phyloP scores from a whole-genome alignment of 345 rosid genomes.

The Clarkia xantiana region DNA sequence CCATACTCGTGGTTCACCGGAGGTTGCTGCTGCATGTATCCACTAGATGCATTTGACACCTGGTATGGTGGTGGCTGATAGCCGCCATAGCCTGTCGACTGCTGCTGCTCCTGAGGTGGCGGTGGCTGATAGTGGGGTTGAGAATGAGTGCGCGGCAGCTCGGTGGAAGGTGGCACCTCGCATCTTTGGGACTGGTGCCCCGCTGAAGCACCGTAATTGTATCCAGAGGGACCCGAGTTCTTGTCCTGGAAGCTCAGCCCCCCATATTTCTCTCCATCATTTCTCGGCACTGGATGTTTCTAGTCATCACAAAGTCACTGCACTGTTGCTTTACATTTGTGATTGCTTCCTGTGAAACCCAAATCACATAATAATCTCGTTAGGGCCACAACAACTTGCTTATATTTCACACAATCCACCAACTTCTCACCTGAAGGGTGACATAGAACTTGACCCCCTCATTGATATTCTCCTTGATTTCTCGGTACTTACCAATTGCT shows the following conservation, averaged over 20 bases:
- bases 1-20: conserved; percentile 54
- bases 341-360: conserved; percentile 68
- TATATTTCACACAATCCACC: background rate
- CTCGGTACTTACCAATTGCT: conserved; percentile 74
- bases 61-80: conserved; percentile 33
- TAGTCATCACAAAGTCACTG: conserved; percentile 94
- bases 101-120: conserved; percentile 41
- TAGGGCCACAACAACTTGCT: background rate
- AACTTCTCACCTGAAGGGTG: conserved; percentile 66
- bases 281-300: conserved; percentile 92
- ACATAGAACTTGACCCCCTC: conserved; percentile 96
- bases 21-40: conserved; percentile 52
- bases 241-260: conserved; percentile 90
- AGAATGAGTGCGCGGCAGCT: conserved; percentile 32
- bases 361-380: background rate
- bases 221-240: conserved; percentile 35
- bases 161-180: conserved; percentile 28
- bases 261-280: conserved; percentile 82
- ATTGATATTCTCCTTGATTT: conserved; percentile 86
- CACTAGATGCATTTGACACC: conserved; percentile 16
- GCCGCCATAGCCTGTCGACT: conserved; percentile 31
- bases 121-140: conserved; percentile 47
- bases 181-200: conserved; percentile 45
- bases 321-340: conserved; percentile 92
- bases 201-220: conserved; percentile 42